Evolutionary conservation across 1,284 basidiomycete genomes (phyloP), one percentile per base, ranked within the genome.

Genomic region (Heliocybe sulcata): DNA sequence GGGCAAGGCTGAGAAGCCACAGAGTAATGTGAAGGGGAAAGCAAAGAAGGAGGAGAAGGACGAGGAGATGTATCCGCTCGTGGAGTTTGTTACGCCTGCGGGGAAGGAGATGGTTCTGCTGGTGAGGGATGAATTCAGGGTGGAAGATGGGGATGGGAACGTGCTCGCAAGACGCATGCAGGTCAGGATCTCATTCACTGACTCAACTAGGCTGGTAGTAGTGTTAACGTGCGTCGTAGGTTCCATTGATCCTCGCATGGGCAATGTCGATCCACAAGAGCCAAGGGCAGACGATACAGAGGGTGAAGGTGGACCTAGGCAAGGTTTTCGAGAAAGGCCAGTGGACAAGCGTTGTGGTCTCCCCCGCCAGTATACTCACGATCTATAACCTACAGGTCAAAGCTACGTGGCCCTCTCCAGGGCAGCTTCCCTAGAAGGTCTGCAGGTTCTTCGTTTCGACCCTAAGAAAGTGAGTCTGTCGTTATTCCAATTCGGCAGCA

Each of bases 341-440:
- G 73, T 59, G 23, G 52, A n/a, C n/a, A n/a, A n/a, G n/a, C n/a
- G n/a, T n/a, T n/a, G n/a, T n/a, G n/a, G n/a, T n/a, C n/a, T n/a
- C n/a, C n/a, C n/a, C n/a, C n/a, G n/a, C n/a, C 42, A 26, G 50
- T 48, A 47, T 26, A 51, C n/a, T 49, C 38, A 19, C 10, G 8
- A 27, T 52, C 35, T 11, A 11, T 56, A 31, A 51, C 42, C 11
- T 20, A 45, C 55, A 87, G 88, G 90, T 31, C 93, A 94, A 76
- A 94, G 94, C 33, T 98, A 99, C 64, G 95, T 98, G 27, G 96
- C 97, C 0, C 77, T 99, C 16, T 97, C 94, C 22, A 92, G 97
- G 31, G 97, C 97, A 2, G 97, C 94, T 0, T 88, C 85, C 9
- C 74, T 99, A 48, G 87, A 95, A 9, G 92, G 94, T 0, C 77